These are phyloP conservation scores for Komagataella phaffii DNA, from an alignment of 805 yeast species.

Conservation along the genomic window DNA sequence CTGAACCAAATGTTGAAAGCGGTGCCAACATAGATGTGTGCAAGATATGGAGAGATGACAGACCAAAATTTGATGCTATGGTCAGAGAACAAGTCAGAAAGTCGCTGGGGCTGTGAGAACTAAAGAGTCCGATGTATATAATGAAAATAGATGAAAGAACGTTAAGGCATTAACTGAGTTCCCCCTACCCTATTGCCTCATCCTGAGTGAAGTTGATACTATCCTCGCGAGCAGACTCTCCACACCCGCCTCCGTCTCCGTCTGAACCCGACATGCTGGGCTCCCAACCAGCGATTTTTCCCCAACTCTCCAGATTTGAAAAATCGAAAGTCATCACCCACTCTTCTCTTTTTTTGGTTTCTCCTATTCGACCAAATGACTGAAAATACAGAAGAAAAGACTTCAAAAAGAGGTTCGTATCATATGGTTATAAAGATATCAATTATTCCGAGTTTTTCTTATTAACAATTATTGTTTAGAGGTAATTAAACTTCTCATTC, in stretches of 20 bases:
- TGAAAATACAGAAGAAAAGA: not conserved
- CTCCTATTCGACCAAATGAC: not conserved
- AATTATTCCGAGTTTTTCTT: not conserved
- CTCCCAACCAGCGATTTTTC: not conserved
- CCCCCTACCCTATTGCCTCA: not conserved
- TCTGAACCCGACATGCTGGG: not conserved
- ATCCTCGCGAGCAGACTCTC: not conserved
- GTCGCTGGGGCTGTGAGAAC: constrained; percentile 43
- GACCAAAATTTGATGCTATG: constrained; percentile 48
- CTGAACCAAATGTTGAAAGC: constrained; percentile 92
- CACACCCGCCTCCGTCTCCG: not conserved
- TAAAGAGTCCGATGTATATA: not conserved
- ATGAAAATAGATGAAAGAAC: not conserved
- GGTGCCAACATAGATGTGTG: constrained; percentile 81
- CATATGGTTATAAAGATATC: not conserved
- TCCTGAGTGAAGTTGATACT: not conserved
- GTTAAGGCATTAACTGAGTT: no score
- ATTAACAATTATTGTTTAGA: not conserved
- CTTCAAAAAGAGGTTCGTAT: not conserved
- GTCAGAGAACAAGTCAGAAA: constrained; percentile 58
- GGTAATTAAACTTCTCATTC: constrained; percentile 3
- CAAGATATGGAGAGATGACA: constrained; percentile 83
- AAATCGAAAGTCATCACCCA: not conserved
- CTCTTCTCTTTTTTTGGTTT: not conserved
- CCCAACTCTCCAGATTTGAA: not conserved